Evolutionary conservation across 2,329 filamentous ascomycete species (phyloP).

Genomic region (Cladophialophora immunda): DNA sequence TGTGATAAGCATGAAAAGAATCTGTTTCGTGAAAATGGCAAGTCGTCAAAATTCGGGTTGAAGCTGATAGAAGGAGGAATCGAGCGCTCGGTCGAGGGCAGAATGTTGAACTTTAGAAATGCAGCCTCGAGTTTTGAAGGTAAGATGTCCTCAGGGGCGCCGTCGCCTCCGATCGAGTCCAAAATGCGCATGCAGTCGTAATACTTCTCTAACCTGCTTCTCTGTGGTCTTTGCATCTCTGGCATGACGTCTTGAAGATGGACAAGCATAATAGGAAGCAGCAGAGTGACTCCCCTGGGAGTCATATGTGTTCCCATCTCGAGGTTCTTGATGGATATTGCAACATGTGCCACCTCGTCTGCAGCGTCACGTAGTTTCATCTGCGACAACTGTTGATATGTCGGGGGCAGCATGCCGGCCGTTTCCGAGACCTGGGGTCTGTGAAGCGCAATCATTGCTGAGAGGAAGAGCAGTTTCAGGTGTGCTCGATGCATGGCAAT

Average conservation of each 20-base stretch:
- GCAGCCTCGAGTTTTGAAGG: constrained; percentile 21
- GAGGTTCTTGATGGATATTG: constrained; percentile 71
- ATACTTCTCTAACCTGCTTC: constrained; percentile 26
- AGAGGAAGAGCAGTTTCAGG: constrained; percentile 91
- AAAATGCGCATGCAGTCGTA: constrained; percentile 24
- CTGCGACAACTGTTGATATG: constrained; percentile 77
- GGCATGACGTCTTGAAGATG: constrained; percentile 84
- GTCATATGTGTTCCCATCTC: constrained; percentile 77
- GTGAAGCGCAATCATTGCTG: constrained; percentile 89
- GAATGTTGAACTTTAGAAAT: constrained; percentile 22
- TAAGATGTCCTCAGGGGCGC: constrained; percentile 8
- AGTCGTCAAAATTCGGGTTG: not conserved
- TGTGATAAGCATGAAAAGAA: constrained; percentile 4
- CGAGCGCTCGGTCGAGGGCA: constrained; percentile 11
- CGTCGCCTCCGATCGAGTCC: constrained; percentile 18
- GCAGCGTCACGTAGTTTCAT: constrained; percentile 84
- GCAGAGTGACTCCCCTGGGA: constrained; percentile 90
- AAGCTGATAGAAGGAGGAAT: constrained; percentile 12
- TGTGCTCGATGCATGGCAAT: constrained; percentile 73
- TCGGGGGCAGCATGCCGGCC: constrained; percentile 51
- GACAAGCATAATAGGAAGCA: constrained; percentile 91
- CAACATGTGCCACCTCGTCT: constrained; percentile 85
- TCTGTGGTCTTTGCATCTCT: not conserved
- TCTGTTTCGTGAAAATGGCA: not conserved
- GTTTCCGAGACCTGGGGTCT: constrained; percentile 79